Evolutionary conservation across 192 early-diverging fungal genomes (phyloP).

Genomic region (Glomus cerebriforme): DNA sequence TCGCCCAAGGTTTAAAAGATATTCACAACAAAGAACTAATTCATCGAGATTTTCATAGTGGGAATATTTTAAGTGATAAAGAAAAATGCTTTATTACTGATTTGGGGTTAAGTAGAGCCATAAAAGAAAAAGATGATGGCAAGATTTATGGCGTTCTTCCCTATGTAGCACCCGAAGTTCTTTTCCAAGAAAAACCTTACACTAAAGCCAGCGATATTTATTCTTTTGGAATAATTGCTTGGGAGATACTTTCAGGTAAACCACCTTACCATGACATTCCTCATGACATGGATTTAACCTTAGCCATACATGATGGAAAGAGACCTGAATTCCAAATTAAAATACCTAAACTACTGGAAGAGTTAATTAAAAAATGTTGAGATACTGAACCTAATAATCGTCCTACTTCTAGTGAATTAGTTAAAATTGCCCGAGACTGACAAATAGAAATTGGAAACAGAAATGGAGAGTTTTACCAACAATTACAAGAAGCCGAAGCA

Average conservation of each 20-base stretch:
- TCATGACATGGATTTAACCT: constrained; percentile 30
- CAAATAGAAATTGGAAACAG: no score
- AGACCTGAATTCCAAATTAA: constrained; percentile 38
- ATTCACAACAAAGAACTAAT: constrained; percentile 41
- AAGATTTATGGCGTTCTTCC: constrained; percentile 38
- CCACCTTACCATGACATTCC: constrained; percentile 38
- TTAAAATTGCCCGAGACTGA: no score
- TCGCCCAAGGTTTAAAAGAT: constrained; percentile 33
- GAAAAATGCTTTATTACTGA: constrained; percentile 24
- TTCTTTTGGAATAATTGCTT: constrained; percentile 45
- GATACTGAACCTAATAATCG: constrained; percentile 36
- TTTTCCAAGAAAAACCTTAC: background rate
- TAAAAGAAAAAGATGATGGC: background rate
- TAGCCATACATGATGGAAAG: constrained; percentile 34
- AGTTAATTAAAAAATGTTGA: constrained; percentile 44
- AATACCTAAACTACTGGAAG: constrained; percentile 35
- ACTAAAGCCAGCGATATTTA: constrained; percentile 37
- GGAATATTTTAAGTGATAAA: constrained; percentile 41
- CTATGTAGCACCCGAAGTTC: constrained; percentile 42
- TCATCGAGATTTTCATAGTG: constrained; percentile 47
- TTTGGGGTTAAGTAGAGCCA: constrained; percentile 34
- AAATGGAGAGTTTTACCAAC: no score
- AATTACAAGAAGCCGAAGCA: no score
- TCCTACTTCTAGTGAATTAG: background rate
- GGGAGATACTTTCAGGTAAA: constrained; percentile 40